A percentile compares a stretch with the other conserved stretches of the same genome.
Conservation (phyloP, 2,329 filamentous ascomycete genomes). For the Penicillium sp. region DNA sequence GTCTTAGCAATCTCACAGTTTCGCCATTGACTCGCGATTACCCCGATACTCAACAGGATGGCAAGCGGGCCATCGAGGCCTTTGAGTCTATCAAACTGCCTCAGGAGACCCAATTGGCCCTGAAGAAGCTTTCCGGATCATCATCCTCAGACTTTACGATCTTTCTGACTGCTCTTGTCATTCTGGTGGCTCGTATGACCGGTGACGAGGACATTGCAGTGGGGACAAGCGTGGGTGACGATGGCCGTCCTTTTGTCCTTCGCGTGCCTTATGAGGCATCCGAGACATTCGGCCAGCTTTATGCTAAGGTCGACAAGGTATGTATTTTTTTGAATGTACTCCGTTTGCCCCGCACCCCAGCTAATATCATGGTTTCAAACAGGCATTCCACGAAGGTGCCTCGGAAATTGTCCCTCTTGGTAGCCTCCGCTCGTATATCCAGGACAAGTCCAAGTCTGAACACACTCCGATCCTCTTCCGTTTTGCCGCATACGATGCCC, state of each 20-base stretch:
- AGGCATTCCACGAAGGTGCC: conserved; percentile 46
- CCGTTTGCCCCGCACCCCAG: background rate
- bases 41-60: conserved; percentile 44
- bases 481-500: conserved; percentile 53
- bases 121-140: conserved; percentile 43
- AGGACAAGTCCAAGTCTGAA: conserved; percentile 45
- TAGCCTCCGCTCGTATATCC: conserved; percentile 45
- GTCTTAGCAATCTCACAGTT: conserved; percentile 47
- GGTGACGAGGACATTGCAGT: conserved; percentile 56
- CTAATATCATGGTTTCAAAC: background rate
- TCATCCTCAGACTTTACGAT: conserved; percentile 44
- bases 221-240: conserved; percentile 48
- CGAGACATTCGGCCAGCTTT: conserved; percentile 47
- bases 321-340: background rate
- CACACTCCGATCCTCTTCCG: conserved; percentile 49
- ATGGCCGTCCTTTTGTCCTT: conserved; percentile 52
- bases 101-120: conserved; percentile 38
- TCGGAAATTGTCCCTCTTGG: conserved; percentile 49
- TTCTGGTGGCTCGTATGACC: conserved; percentile 51
- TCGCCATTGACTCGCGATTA: conserved; percentile 51
- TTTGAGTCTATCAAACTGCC: conserved; percentile 47
- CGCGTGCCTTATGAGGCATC: conserved; percentile 45
- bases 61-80: conserved; percentile 47
- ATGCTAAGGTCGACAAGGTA: conserved; percentile 47
- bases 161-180: conserved; percentile 49